Evolutionary conservation across 768 basidiomycete species (phyloP).

Genomic region (Infundibulicybe gibba): DNA sequence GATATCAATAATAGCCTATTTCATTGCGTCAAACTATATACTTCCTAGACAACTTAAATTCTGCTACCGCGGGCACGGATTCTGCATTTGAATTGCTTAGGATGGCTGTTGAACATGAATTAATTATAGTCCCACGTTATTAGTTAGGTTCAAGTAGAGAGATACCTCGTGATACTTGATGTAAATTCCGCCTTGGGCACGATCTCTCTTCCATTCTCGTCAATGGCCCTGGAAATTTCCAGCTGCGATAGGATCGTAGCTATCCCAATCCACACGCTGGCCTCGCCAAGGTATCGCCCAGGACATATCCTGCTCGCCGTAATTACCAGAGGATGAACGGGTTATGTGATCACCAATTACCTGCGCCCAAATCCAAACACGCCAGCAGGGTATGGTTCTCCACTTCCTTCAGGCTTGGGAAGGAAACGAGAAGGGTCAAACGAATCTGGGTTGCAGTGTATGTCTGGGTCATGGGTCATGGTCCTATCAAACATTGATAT

Average conservation of each 20-base stretch:
- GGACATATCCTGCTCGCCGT: constrained; percentile 12
- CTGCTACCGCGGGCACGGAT: no score
- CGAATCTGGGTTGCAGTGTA: constrained; percentile 17
- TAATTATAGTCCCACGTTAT: no score
- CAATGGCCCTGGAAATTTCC: constrained; percentile 18
- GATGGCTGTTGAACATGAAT: no score
- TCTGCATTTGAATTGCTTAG: no score
- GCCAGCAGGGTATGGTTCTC: constrained; percentile 18
- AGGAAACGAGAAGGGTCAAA: constrained; percentile 24
- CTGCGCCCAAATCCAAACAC: constrained; percentile 25
- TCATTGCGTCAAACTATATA: no score
- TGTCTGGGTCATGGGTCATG: constrained; percentile 19
- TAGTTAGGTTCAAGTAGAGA: no score
- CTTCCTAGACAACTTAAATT: no score
- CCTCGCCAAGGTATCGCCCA: constrained; percentile 27
- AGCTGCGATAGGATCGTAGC: constrained; percentile 25
- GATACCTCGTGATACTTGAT: constrained; percentile 5
- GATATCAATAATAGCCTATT: no score
- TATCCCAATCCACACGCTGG: constrained; percentile 25
- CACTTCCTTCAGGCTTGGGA: constrained; percentile 13
- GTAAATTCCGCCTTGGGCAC: constrained; percentile 10
- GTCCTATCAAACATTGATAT: constrained; percentile 9
- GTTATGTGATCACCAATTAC: neutral
- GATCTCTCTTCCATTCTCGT: constrained; percentile 25
- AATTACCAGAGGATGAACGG: no score